phyloP scores from a whole-genome alignment of 495 filamentous ascomycete species.

The Tuber microsphaerosporum region DNA sequence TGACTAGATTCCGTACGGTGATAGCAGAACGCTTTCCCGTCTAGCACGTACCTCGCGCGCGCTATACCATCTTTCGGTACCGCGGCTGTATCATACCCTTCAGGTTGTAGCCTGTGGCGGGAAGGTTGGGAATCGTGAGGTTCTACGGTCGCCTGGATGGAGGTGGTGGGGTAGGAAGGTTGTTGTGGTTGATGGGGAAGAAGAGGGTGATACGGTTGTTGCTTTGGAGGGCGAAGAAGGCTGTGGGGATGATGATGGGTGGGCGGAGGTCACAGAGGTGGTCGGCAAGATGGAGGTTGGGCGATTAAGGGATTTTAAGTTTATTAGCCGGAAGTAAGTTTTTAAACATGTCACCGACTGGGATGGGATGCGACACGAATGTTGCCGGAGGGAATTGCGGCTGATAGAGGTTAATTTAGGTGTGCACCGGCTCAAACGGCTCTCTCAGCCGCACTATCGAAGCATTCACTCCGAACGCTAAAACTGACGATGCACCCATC shows the following conservation, averaged over 20 bases:
- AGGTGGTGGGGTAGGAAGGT: background rate
- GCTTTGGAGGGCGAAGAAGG: background rate
- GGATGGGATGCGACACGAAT: background rate
- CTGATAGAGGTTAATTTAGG: background rate
- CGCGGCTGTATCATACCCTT: background rate
- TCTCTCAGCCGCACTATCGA: background rate
- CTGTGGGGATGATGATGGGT: background rate
- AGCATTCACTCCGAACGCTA: background rate
- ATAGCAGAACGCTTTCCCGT: background rate
- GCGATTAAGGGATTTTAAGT: background rate
- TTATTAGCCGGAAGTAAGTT: background rate
- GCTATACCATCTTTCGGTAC: background rate
- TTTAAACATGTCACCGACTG: background rate
- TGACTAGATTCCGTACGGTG: background rate
- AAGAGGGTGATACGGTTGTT: background rate
- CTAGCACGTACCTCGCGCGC: background rate
- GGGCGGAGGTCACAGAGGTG: background rate
- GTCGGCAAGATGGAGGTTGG: background rate
- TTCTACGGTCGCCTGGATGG: background rate
- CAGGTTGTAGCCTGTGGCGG: background rate
- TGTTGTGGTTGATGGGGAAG: background rate
- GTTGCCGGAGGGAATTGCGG: background rate
- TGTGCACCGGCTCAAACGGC: background rate
- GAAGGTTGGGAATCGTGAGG: conserved; percentile 3
- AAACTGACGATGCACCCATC: background rate